Percentiles rank a stretch among this genome's conserved stretches.
phyloP scores from a whole-genome alignment of 2,329 filamentous ascomycete species.

The Aspergillus proliferans region DNA sequence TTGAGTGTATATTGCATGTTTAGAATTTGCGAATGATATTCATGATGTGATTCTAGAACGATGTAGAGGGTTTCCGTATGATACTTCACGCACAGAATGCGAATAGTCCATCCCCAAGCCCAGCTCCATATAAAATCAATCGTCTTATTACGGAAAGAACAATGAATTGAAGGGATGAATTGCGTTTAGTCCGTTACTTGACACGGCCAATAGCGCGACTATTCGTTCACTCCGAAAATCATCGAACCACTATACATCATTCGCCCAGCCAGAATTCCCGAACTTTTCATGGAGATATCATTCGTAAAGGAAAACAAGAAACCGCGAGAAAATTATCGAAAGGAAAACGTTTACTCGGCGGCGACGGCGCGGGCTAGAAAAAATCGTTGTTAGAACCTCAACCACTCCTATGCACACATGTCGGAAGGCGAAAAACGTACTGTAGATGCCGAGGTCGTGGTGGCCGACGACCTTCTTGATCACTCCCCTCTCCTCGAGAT shows the following conservation, averaged over 20 bases:
- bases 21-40: no score
- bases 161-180: slow-evolving; percentile 1
- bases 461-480: slow-evolving; percentile 97
- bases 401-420: background rate
- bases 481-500: slow-evolving; percentile 95
- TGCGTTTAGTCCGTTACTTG: slow-evolving; percentile 26
- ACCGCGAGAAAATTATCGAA: slow-evolving; percentile 28
- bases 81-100: background rate
- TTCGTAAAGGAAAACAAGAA: slow-evolving; percentile 32
- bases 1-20: no score
- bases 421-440: slow-evolving; percentile 47
- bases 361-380: slow-evolving; percentile 37
- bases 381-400: background rate
- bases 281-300: slow-evolving; percentile 31
- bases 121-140: no score
- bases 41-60: no score
- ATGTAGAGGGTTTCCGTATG: no score
- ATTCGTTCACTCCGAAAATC: slow-evolving; percentile 22
- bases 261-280: slow-evolving; percentile 31
- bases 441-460: slow-evolving; percentile 99
- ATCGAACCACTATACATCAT: slow-evolving; percentile 29
- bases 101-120: background rate
- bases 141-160: no score
- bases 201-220: slow-evolving; percentile 25
- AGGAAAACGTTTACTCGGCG: slow-evolving; percentile 38